Evolutionary conservation across 768 basidiomycete species (phyloP).

Genomic region (Kwoniella sp.): DNA sequence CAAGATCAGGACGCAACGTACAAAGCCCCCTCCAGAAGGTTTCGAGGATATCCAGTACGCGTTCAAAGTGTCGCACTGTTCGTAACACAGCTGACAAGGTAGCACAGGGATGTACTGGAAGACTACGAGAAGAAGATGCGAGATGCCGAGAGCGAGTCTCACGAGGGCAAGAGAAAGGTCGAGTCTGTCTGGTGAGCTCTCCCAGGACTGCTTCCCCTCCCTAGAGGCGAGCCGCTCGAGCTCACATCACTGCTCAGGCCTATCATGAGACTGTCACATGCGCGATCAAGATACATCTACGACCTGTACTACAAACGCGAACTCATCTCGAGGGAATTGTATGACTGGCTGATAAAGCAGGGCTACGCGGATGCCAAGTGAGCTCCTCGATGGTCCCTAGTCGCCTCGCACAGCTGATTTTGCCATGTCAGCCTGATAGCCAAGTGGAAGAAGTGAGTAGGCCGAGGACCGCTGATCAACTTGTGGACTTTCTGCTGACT

Average conservation of each 20-base stretch:
- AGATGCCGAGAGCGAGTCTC: constrained; percentile 94
- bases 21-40: constrained; percentile 90
- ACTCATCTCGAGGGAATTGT: constrained; percentile 81
- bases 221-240: not conserved
- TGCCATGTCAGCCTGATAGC: constrained; percentile 69
- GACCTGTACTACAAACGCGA: constrained; percentile 98
- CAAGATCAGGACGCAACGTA: constrained; percentile 85
- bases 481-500: not conserved
- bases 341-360: constrained; percentile 96
- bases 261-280: constrained; percentile 96
- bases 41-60: constrained; percentile 76
- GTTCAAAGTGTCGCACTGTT: not conserved
- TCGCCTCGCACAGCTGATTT: not conserved
- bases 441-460: constrained; percentile 88
- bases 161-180: constrained; percentile 74
- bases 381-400: constrained; percentile 51
- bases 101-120: constrained; percentile 70
- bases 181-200: constrained; percentile 49
- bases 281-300: constrained; percentile 92
- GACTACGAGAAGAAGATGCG: constrained; percentile 99
- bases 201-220: not conserved
- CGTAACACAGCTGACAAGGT: constrained; percentile 7
- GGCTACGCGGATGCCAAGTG: constrained; percentile 95
- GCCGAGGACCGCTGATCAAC: not conserved
- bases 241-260: constrained; percentile 57